These are phyloP conservation scores for Colletotrichum theobromicola DNA, from an alignment of 2,329 filamentous ascomycete species.

Conservation along the genomic window DNA sequence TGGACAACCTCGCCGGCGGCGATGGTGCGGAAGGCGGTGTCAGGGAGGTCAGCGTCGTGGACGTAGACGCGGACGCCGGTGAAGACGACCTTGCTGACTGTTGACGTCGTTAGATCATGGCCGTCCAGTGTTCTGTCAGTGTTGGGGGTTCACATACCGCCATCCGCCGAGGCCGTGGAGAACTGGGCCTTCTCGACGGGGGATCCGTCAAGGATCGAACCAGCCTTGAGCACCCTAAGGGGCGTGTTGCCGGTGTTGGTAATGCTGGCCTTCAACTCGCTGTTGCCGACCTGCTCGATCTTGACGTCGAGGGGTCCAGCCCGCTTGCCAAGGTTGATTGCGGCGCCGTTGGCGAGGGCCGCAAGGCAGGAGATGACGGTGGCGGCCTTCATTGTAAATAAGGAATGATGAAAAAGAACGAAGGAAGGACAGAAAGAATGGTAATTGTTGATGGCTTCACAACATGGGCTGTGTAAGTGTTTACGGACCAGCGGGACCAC, in stretches of 20 bases:
- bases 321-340: slow-evolving; percentile 36
- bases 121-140: not conserved
- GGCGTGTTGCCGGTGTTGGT: slow-evolving; percentile 51
- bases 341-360: slow-evolving; percentile 37
- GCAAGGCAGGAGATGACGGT: slow-evolving; percentile 38
- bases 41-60: slow-evolving; percentile 40
- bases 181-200: slow-evolving; percentile 55
- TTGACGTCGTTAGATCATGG: not conserved
- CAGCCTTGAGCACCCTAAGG: slow-evolving; percentile 53
- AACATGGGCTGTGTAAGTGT: no score
- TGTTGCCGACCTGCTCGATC: slow-evolving; percentile 49
- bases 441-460: not conserved
- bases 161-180: slow-evolving; percentile 33
- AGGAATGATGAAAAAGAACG: not conserved
- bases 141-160: slow-evolving; percentile 34
- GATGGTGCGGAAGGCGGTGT: slow-evolving; percentile 51
- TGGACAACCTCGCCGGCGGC: slow-evolving; percentile 48
- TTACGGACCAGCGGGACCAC: not conserved
- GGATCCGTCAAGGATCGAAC: slow-evolving; percentile 50
- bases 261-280: slow-evolving; percentile 50
- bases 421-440: not conserved
- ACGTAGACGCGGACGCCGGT: slow-evolving; percentile 54
- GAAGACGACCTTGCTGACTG: slow-evolving; percentile 47
- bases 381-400: slow-evolving; percentile 40
- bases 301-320: slow-evolving; percentile 41